Evolutionary conservation across 1,284 basidiomycete genomes (phyloP).

Genomic region (Caloboletus firmus): DNA sequence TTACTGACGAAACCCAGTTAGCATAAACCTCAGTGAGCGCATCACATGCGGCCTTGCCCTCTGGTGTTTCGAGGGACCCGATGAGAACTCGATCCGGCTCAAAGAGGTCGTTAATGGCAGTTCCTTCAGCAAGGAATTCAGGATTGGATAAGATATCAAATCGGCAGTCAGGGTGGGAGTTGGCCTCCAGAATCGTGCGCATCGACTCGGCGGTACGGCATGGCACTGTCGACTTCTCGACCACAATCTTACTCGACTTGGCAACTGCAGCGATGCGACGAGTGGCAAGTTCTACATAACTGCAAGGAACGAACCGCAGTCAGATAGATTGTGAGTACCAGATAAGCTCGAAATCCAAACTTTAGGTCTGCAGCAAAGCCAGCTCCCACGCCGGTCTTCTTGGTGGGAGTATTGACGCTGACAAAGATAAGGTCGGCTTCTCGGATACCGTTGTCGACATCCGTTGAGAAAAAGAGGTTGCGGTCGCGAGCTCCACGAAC

Average conservation of each 20-base stretch:
- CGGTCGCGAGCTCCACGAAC: slow-evolving; percentile 85
- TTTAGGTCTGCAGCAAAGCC: slow-evolving; percentile 98
- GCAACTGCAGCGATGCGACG: slow-evolving; percentile 94
- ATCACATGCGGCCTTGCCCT: slow-evolving; percentile 80
- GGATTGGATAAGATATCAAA: slow-evolving; percentile 99
- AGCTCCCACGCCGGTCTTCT: slow-evolving; percentile 96
- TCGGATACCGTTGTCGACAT: slow-evolving; percentile 89
- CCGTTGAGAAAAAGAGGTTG: slow-evolving; percentile 97
- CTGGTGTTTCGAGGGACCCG: slow-evolving; percentile 86
- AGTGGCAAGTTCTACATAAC: slow-evolving; percentile 95
- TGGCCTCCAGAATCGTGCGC: slow-evolving; percentile 98
- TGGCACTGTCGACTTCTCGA: slow-evolving; percentile 99
- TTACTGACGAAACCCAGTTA: slow-evolving; percentile 90
- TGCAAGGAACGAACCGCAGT: slow-evolving; percentile 35
- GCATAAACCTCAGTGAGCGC: slow-evolving; percentile 83
- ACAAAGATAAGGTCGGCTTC: slow-evolving; percentile 93
- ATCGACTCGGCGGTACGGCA: slow-evolving; percentile 98
- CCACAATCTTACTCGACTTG: slow-evolving; percentile 93
- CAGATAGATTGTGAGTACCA: background rate
- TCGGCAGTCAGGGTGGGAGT: slow-evolving; percentile 86
- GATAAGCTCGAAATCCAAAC: slow-evolving; percentile 47
- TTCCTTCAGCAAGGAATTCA: slow-evolving; percentile 98
- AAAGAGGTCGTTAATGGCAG: slow-evolving; percentile 89
- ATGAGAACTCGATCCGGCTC: slow-evolving; percentile 95
- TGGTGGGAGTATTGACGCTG: slow-evolving; percentile 96